These are phyloP conservation scores for Trichoderma erinaceum DNA, from an alignment of 495 filamentous ascomycete species.

Conservation along the genomic window DNA sequence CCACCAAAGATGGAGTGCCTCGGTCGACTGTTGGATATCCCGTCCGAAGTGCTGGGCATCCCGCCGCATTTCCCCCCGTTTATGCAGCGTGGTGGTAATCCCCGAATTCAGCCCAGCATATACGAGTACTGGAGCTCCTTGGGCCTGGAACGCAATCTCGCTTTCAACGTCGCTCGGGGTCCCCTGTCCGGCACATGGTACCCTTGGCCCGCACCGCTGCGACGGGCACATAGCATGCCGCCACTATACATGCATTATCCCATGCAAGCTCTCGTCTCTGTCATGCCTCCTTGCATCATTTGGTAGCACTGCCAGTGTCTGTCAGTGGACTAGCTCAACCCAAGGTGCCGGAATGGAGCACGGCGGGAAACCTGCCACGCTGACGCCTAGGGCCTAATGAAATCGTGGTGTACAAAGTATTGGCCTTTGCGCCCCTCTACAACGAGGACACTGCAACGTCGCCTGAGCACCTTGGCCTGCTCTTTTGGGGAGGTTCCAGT, in stretches of 20 bases:
- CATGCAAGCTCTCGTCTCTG: neutral
- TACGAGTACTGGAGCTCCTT: neutral
- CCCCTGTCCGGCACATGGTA: neutral
- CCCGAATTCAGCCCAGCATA: neutral
- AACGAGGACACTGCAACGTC: neutral
- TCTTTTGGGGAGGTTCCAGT: neutral
- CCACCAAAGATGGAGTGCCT: neutral
- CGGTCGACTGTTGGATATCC: neutral
- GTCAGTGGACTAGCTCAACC: slow-evolving; percentile 2
- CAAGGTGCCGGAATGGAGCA: slow-evolving; percentile 8
- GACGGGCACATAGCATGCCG: neutral
- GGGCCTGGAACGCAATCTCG: slow-evolving; percentile 1
- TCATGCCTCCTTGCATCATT: neutral
- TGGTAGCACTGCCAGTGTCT: slow-evolving; percentile 1
- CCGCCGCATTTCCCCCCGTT: neutral
- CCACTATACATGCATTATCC: neutral
- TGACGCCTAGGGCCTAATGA: neutral
- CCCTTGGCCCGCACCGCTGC: neutral
- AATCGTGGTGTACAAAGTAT: neutral
- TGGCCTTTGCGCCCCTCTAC: neutral
- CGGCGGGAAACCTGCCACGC: neutral
- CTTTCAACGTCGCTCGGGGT: neutral
- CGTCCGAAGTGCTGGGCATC: neutral
- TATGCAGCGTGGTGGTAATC: slow-evolving; percentile 2
- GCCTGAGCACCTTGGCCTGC: neutral